Conservation (phyloP, 2,329 filamentous ascomycete genomes). For the Alternaria triticina region DNA sequence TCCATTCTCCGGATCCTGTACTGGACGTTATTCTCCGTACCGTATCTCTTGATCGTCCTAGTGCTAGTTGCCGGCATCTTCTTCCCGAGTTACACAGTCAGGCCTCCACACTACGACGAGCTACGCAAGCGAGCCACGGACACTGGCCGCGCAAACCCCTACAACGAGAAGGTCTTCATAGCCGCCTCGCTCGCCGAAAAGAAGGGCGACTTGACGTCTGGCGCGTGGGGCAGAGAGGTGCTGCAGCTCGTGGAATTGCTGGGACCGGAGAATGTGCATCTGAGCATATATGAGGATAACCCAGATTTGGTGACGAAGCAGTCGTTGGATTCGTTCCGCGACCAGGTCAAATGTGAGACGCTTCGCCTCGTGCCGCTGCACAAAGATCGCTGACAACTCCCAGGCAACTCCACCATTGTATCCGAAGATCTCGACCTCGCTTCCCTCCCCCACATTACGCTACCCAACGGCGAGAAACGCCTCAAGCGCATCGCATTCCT, state of each 20-base stretch:
- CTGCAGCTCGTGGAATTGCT: constrained; percentile 69
- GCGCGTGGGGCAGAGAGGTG: constrained; percentile 68
- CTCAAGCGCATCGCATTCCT: constrained; percentile 77
- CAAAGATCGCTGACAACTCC: constrained; percentile 17
- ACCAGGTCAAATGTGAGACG: constrained; percentile 54
- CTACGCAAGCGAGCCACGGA: constrained; percentile 45
- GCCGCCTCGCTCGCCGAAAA: constrained; percentile 73
- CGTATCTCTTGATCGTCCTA: constrained; percentile 43
- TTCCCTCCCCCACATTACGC: constrained; percentile 64
- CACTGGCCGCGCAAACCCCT: constrained; percentile 56
- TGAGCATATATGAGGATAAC: constrained; percentile 78
- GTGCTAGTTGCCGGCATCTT: constrained; percentile 56
- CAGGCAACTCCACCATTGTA: constrained; percentile 59
- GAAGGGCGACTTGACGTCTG: constrained; percentile 64
- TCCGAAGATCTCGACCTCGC: constrained; percentile 64
- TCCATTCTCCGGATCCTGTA: constrained; percentile 40
- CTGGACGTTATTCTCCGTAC: constrained; percentile 41
- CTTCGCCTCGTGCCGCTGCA: background rate
- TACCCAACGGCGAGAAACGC: constrained; percentile 68
- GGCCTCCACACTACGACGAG: constrained; percentile 59
- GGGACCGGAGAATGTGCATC: constrained; percentile 70
- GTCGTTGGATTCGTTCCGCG: constrained; percentile 62
- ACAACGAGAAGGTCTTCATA: constrained; percentile 74
- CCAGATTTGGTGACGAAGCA: constrained; percentile 62
- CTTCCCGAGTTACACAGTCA: constrained; percentile 63